Percentiles rank a stretch among this genome's conserved stretches.
phyloP scores from a whole-genome alignment of 306 rosid genomes.

The Ceratonia siliqua region DNA sequence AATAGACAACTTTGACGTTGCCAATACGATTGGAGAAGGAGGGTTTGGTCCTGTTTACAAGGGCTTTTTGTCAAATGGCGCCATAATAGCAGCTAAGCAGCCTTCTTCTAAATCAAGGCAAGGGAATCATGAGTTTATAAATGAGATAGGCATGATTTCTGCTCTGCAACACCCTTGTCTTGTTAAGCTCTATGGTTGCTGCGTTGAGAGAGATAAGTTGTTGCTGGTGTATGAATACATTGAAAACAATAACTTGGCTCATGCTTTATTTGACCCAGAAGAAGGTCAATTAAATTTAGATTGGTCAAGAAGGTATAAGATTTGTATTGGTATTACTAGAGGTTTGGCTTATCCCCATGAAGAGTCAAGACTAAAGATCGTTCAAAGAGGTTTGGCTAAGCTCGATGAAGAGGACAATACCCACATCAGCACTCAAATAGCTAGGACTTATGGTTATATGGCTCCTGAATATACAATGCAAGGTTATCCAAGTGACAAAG shows the following conservation, averaged over 20 bases:
- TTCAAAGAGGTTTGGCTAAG: slow-evolving; percentile 88
- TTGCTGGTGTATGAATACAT: slow-evolving; percentile 76
- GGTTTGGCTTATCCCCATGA: slow-evolving; percentile 82
- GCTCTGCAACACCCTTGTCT: slow-evolving; percentile 87
- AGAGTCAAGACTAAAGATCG: slow-evolving; percentile 77
- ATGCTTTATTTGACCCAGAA: slow-evolving; percentile 79
- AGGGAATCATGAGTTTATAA: slow-evolving; percentile 82
- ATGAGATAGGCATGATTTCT: slow-evolving; percentile 85
- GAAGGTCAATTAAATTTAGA: too few relatives aligned
- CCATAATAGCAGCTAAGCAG: slow-evolving; percentile 73
- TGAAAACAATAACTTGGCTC: slow-evolving; percentile 85
- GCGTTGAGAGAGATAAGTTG: slow-evolving; percentile 80
- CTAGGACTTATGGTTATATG: slow-evolving; percentile 88
- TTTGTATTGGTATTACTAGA: slow-evolving; percentile 67
- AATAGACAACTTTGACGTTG: slow-evolving; percentile 56
- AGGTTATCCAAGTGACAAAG: slow-evolving; percentile 71
- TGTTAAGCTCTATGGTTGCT: slow-evolving; percentile 76
- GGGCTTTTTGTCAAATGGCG: slow-evolving; percentile 61
- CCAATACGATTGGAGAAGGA: slow-evolving; percentile 78
- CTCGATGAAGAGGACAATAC: slow-evolving; percentile 79
- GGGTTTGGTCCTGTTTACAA: slow-evolving; percentile 87
- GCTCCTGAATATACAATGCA: slow-evolving; percentile 87
- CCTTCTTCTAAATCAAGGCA: slow-evolving; percentile 82
- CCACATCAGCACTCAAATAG: slow-evolving; percentile 72
- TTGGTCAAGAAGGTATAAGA: slow-evolving; percentile 68